Base-by-base conservation (phyloP, 768 basidiomycete species). In the Strobilomyces confusus region DNA sequence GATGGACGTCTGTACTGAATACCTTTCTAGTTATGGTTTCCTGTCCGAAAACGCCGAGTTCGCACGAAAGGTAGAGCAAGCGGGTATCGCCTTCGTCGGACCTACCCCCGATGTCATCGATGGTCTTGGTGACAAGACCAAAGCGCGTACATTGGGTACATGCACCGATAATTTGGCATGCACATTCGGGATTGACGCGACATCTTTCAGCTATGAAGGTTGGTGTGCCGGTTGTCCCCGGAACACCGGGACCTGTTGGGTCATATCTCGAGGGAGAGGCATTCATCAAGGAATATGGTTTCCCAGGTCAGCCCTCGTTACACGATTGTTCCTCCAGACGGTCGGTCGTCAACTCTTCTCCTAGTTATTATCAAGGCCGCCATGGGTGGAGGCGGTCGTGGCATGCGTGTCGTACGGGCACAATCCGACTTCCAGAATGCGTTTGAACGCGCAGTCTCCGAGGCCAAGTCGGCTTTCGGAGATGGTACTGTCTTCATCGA, bases 401-500 rank as follows among this genome's bases (percentile, higher is more conserved):
- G 97, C 55, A 99, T 98, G 97, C 90, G 97, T 64, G 95, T 99
- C 51, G 97, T 99, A 32, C 86, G 92, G 57, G 92, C 94, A 65
- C 88, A 95, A 69, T 86, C 86, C 29, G 88, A 92, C 61, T 98
- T 98, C 80, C 80, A 92, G 74, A 77, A 81, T 52, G 77, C 89
- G 8, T 98, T 98, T 69, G 81, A 92, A 65, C 88, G 93, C 54
- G 95, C 97, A 14, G 92, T 93, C 56, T 86, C 83, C 62, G 97
- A 99, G 71, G 97, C 97, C 57, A 98, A 87, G 72, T 82, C 92
- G 46, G 94, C 97, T 17, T 99, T 99, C 67, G 97, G 97, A 49
- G 93, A 99, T 65, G 97, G 97, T 30, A 98, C 95, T 29, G 97
- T 98, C 59, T 98, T 99, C 74, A 97, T 98, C 67, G 97, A 98